Percentiles rank a stretch among this genome's conserved stretches.
Evolutionary conservation across 2,329 filamentous ascomycete species (phyloP).

Genomic region (Curvularia lunata): DNA sequence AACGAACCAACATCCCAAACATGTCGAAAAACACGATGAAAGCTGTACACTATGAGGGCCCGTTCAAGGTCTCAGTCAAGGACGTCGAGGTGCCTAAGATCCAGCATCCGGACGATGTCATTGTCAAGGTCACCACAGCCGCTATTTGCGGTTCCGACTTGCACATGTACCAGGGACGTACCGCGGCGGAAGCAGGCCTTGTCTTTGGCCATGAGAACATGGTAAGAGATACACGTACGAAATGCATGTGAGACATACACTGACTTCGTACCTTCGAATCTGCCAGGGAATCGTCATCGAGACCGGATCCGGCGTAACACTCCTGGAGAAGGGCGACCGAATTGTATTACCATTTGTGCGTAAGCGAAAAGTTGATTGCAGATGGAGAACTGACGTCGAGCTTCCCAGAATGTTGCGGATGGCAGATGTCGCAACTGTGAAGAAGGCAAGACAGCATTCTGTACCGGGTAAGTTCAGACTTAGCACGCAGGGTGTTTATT

Average conservation of each 20-base stretch:
- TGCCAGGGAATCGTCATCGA: constrained; percentile 64
- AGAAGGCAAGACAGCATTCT: constrained; percentile 69
- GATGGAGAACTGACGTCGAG: neutral
- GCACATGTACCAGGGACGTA: constrained; percentile 70
- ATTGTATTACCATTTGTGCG: constrained; percentile 66
- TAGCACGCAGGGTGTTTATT: neutral
- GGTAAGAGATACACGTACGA: too few species aligned
- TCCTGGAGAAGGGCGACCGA: constrained; percentile 67
- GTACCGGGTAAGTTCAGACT: constrained; percentile 57
- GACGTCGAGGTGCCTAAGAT: constrained; percentile 65
- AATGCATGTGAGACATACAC: too few species aligned
- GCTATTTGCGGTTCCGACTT: constrained; percentile 62
- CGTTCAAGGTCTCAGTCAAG: constrained; percentile 67
- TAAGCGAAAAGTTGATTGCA: neutral
- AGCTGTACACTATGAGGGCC: constrained; percentile 67
- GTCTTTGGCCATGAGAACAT: constrained; percentile 69
- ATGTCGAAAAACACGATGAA: constrained; percentile 58
- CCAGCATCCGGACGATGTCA: constrained; percentile 68
- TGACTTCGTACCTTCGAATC: too few species aligned
- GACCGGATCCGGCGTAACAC: constrained; percentile 63
- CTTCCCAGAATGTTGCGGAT: constrained; percentile 19
- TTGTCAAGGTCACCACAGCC: constrained; percentile 70
- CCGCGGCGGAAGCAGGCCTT: constrained; percentile 66
- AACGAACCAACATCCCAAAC: neutral
- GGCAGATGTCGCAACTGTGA: constrained; percentile 67